phyloP scores from a whole-genome alignment of 108 stramenopile species.

The Nannochloropsis salina region DNA sequence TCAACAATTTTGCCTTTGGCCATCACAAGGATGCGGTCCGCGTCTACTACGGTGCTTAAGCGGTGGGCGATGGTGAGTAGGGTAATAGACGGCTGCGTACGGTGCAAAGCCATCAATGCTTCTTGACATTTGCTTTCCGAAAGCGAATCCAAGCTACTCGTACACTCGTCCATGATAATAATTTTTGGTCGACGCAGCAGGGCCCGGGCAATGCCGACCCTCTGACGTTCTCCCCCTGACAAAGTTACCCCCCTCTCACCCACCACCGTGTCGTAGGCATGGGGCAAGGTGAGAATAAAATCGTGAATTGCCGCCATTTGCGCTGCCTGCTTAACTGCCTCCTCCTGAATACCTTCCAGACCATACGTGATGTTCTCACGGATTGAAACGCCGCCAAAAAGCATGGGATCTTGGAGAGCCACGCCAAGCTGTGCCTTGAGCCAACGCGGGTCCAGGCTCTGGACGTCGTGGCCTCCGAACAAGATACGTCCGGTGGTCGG shows the following conservation, averaged over 20 bases:
- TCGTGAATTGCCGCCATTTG: constrained; percentile 13
- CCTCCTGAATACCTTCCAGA: neutral
- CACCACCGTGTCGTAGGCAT: neutral
- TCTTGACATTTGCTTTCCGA: neutral
- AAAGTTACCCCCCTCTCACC: neutral
- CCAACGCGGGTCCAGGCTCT: constrained; percentile 15
- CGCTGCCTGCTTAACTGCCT: constrained; percentile 17
- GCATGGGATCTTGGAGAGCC: constrained; percentile 23
- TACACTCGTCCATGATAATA: neutral
- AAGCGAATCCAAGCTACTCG: neutral
- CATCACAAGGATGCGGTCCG: constrained; percentile 34
- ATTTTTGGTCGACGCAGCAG: neutral
- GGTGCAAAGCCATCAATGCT: neutral
- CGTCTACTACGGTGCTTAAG: constrained; percentile 24
- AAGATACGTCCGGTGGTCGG: constrained; percentile 47
- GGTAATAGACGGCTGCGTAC: neutral
- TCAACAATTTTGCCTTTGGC: constrained; percentile 25
- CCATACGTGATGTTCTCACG: constrained; percentile 25
- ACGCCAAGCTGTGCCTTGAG: constrained; percentile 18
- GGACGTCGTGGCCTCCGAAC: constrained; percentile 19
- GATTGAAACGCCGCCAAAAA: constrained; percentile 17
- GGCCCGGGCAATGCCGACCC: neutral
- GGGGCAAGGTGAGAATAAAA: neutral
- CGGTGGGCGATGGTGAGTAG: constrained; percentile 49
- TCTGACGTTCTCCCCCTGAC: neutral